Evolutionary conservation across 129 eudicot species (phyloP), one percentile per base, ranked within the genome.

Genomic region (Escallonia herrerae): DNA sequence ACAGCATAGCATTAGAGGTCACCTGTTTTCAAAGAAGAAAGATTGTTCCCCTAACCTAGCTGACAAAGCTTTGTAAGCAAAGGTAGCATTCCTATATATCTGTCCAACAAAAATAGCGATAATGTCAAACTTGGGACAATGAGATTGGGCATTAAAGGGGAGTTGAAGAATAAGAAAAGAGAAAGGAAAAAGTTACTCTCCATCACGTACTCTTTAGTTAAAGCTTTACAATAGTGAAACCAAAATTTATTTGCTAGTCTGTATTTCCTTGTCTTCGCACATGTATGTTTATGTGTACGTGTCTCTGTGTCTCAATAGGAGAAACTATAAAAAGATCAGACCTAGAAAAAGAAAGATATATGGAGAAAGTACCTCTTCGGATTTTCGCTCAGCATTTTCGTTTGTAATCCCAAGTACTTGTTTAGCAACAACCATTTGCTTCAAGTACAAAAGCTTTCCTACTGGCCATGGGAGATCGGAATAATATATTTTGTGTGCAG

Each of bases 391-490:
- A 37, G 87, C 86, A 74, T 80, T 93, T 46, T 88, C 95, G 61
- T 87, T 88, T 58, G 95, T 83, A 59, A 93, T 83, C 10, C 96
- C 91, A 54, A 93, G 95, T 56, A 70, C 66, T 52, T 88, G 87
- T 72, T 82, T 86, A 69, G 74, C 80, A 62, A 56, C 48, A 48
- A 22, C 64, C 51, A 73, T 75, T 86, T 93, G 87, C 77, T 85
- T 89, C 50, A 60, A 68, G 69, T 83, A 83, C 47, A 88, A 76
- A 66, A 76, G 13, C 75, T 86, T 84, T 60, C 96, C 95, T 48
- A 93, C 81, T 56, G 95, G 96, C 98, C 98, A 93, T 46, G 98
- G 91, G 44, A 93, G 89, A 72, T 83, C 89, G 63, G 98, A 88
- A 72, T 83, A 88, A 77, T 85, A 93, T 59, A 93, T 83, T 79